Conservation (phyloP, 352 stramenopile species). For the Phytopythium boreale region DNA sequence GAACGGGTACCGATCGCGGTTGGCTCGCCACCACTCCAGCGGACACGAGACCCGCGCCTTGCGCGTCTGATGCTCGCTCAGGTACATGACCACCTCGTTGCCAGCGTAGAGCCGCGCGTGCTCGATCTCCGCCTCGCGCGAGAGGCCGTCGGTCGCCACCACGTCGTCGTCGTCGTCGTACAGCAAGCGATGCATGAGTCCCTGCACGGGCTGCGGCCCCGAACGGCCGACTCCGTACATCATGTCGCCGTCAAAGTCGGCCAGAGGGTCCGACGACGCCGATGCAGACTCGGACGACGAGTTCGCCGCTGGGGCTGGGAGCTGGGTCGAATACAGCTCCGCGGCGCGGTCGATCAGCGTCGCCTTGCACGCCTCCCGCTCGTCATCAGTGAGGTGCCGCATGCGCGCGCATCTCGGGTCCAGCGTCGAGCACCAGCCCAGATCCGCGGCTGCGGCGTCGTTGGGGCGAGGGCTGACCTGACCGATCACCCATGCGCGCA, state of each 20-base stretch:
- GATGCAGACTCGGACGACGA: neutral
- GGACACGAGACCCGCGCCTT: conserved; percentile 39
- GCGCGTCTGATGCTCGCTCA: conserved; percentile 38
- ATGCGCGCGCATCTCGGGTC: conserved; percentile 45
- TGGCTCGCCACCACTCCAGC: conserved; percentile 40
- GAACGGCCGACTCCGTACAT: conserved; percentile 22
- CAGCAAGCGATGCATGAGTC: conserved; percentile 46
- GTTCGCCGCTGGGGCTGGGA: conserved; percentile 7
- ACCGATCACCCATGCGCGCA: conserved; percentile 15
- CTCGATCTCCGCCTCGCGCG: conserved; percentile 33
- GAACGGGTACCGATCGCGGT: conserved; percentile 42
- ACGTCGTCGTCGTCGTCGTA: conserved; percentile 54
- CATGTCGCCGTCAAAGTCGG: conserved; percentile 30
- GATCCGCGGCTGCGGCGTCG: conserved; percentile 11
- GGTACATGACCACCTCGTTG: conserved; percentile 40
- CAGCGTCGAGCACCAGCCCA: conserved; percentile 39
- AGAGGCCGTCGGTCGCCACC: conserved; percentile 17
- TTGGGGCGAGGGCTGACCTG: conserved; percentile 15
- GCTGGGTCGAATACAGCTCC: conserved; percentile 24
- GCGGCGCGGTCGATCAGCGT: conserved; percentile 14
- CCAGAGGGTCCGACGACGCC: conserved; percentile 14
- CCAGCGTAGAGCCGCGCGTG: conserved; percentile 30
- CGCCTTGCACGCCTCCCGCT: conserved; percentile 24
- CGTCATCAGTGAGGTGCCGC: conserved; percentile 36
- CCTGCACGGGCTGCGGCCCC: conserved; percentile 13